Evolutionary conservation across 345 rosid genomes (phyloP).

Genomic region (Sonneratia alba): DNA sequence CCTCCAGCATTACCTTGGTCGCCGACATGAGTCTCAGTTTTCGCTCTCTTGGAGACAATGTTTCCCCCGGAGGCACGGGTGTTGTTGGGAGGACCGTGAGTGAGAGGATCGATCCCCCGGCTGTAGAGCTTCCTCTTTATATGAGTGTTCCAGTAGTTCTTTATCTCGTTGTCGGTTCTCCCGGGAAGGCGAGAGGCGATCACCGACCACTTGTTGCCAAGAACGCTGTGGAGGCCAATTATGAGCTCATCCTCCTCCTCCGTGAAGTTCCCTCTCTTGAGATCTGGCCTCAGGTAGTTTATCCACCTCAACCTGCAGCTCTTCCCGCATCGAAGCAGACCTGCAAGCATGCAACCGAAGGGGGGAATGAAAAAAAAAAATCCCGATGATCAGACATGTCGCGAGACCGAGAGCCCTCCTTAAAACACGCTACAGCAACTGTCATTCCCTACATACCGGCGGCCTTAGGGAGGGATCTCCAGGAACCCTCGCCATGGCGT

Average conservation of each 20-base stretch:
- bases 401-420: too few species aligned
- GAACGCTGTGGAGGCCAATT: slow-evolving; percentile 63
- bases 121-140: slow-evolving; percentile 63
- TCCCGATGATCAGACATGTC: neutral
- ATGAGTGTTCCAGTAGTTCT: slow-evolving; percentile 86
- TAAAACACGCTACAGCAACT: too few species aligned
- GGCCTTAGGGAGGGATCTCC: slow-evolving; percentile 52
- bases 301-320: slow-evolving; percentile 79
- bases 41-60: too few species aligned
- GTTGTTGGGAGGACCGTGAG: slow-evolving; percentile 27
- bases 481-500: slow-evolving; percentile 45
- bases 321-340: slow-evolving; percentile 66
- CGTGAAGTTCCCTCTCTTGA: slow-evolving; percentile 79
- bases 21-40: neutral
- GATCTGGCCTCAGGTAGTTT: slow-evolving; percentile 66
- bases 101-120: slow-evolving; percentile 67
- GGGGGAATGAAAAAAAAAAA: neutral
- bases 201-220: slow-evolving; percentile 91
- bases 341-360: slow-evolving; percentile 3
- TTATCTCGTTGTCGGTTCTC: slow-evolving; percentile 79
- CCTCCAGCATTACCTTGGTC: neutral
- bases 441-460: slow-evolving; percentile 22
- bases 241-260: slow-evolving; percentile 75
- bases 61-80: neutral
- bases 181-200: slow-evolving; percentile 73